Percentiles rank a stretch among this genome's conserved stretches.
phyloP scores from a whole-genome alignment of 2,329 filamentous ascomycete species.

The Lasiodiplodia theobromae region DNA sequence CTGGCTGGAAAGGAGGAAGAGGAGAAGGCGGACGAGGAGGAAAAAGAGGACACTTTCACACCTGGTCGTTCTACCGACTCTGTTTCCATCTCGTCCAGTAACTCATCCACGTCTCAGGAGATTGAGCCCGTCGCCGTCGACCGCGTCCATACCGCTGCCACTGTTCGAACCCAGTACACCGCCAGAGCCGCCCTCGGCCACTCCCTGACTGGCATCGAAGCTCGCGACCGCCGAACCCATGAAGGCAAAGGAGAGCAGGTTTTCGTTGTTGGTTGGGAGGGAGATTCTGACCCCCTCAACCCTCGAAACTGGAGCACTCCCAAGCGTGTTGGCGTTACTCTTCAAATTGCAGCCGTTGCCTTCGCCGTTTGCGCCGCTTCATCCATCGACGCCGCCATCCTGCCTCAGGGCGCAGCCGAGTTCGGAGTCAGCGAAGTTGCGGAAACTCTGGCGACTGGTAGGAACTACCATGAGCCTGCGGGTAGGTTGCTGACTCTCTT shows the following conservation, averaged over 20 bases:
- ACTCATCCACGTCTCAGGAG: conserved; percentile 30
- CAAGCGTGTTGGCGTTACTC: conserved; percentile 42
- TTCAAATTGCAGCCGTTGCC: conserved; percentile 51
- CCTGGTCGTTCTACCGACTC: conserved; percentile 27
- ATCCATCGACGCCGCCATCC: conserved; percentile 59
- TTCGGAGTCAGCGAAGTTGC: conserved; percentile 60
- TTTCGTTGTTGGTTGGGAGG: conserved; percentile 49
- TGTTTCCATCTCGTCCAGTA: conserved; percentile 23
- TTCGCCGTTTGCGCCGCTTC: conserved; percentile 59
- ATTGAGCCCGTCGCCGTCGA: conserved; percentile 33
- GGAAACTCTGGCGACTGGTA: conserved; percentile 58
- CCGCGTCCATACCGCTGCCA: conserved; percentile 34
- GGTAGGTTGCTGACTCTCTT: background rate
- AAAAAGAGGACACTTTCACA: conserved; percentile 27
- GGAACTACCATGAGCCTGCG: conserved; percentile 6
- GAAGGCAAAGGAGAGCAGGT: conserved; percentile 48
- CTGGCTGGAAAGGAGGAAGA: background rate
- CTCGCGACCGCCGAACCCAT: conserved; percentile 44
- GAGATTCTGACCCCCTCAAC: conserved; percentile 44
- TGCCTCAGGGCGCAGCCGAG: conserved; percentile 54
- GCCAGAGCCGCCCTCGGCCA: conserved; percentile 43
- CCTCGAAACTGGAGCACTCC: conserved; percentile 47
- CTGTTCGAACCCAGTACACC: conserved; percentile 41
- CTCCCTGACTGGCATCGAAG: conserved; percentile 46
- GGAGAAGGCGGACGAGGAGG: conserved; percentile 28